phyloP scores from a whole-genome alignment of 129 eudicot species.

The Calendula officinalis region DNA sequence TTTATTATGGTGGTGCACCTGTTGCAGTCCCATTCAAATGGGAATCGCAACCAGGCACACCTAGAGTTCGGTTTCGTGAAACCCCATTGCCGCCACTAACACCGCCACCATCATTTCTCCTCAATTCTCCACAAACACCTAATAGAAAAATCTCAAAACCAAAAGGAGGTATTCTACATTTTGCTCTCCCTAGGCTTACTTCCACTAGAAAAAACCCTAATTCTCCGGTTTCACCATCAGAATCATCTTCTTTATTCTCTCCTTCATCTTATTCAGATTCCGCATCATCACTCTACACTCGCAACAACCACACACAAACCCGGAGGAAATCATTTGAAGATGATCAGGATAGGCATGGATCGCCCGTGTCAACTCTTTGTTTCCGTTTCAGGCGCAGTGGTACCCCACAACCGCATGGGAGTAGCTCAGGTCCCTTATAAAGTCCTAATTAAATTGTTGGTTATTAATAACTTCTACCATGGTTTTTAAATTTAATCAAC shows the following conservation, averaged over 20 bases:
- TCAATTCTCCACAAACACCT: constrained; percentile 31
- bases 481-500: background rate
- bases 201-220: constrained; percentile 25
- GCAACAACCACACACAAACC: constrained; percentile 1
- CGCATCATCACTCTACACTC: constrained; percentile 33
- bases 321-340: constrained; percentile 30
- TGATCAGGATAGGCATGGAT: constrained; percentile 27
- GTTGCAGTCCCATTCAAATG: constrained; percentile 52
- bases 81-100: constrained; percentile 57
- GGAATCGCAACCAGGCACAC: constrained; percentile 72
- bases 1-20: constrained; percentile 45
- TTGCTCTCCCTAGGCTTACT: constrained; percentile 39
- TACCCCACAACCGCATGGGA: constrained; percentile 8
- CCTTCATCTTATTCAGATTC: constrained; percentile 40
- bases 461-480: background rate
- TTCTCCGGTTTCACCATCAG: constrained; percentile 34
- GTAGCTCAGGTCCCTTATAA: constrained; percentile 6
- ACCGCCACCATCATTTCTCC: constrained; percentile 50
- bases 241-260: constrained; percentile 34
- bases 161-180: constrained; percentile 28
- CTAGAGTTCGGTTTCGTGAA: constrained; percentile 38
- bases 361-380: constrained; percentile 47
- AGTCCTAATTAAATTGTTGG: background rate
- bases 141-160: constrained; percentile 33
- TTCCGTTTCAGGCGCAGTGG: constrained; percentile 37